Conservation (phyloP, 495 filamentous ascomycete genomes). For the Chaetomium cochliodes region DNA sequence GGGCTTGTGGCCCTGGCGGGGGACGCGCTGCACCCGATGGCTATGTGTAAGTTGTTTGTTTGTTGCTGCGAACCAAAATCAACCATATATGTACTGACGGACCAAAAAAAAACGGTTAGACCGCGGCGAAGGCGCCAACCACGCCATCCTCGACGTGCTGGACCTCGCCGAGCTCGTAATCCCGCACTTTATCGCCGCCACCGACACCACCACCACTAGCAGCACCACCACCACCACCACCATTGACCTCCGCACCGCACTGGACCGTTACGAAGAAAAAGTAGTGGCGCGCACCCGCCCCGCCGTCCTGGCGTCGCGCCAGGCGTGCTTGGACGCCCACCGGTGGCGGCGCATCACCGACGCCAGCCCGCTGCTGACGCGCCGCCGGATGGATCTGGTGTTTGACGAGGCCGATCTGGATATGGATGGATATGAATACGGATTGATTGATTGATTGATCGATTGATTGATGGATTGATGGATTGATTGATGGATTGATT, state of each 20-base stretch:
- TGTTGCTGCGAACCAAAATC: not conserved
- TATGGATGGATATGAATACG: not conserved
- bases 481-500: no score
- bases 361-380: slow-evolving; percentile 37
- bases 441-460: no score
- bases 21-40: slow-evolving; percentile 64
- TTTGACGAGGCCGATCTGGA: slow-evolving; percentile 29
- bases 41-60: slow-evolving; percentile 50
- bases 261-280: slow-evolving; percentile 52
- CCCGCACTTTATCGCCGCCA: slow-evolving; percentile 9
- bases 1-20: slow-evolving; percentile 55
- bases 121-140: slow-evolving; percentile 47
- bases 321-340: slow-evolving; percentile 65
- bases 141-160: slow-evolving; percentile 43
- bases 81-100: no score
- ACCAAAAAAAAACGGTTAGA: slow-evolving; percentile 29
- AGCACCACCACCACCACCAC: slow-evolving; percentile 1
- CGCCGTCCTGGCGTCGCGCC: slow-evolving; percentile 55
- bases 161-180: slow-evolving; percentile 32
- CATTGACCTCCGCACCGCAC: slow-evolving; percentile 29
- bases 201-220: no score
- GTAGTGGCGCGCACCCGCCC: slow-evolving; percentile 51
- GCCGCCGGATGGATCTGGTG: slow-evolving; percentile 32
- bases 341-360: slow-evolving; percentile 44
- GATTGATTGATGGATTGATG: no score